A percentile compares a stretch with the other conserved stretches of the same genome.
Conservation (phyloP, 345 rosid species). For the Nephelium lappaceum region DNA sequence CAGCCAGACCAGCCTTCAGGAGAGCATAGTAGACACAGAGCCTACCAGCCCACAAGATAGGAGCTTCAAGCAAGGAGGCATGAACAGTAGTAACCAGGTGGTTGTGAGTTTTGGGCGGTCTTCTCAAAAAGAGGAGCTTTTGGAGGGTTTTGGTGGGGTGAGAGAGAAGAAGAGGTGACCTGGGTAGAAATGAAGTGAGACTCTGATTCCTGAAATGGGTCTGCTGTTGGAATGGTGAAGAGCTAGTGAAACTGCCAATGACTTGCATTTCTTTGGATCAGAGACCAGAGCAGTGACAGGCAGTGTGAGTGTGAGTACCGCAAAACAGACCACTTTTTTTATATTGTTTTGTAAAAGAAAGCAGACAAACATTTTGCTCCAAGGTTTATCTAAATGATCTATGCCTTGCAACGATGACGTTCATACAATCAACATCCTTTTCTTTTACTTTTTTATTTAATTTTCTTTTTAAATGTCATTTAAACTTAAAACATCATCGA, state of each 20-base stretch:
- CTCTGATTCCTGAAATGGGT: constrained; percentile 14
- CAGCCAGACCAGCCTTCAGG: constrained; percentile 80
- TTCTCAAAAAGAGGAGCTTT: constrained; percentile 10
- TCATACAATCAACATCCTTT: no score
- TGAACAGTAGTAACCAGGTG: constrained; percentile 25
- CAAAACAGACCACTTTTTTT: no score
- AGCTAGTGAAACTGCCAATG: constrained; percentile 39
- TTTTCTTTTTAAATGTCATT: no score
- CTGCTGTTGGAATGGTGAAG: constrained; percentile 31
- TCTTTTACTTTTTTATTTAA: no score
- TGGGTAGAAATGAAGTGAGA: constrained; percentile 28
- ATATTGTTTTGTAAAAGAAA: no score
- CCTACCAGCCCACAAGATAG: constrained; percentile 86
- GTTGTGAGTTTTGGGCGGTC: constrained; percentile 16
- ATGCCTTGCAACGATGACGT: no score
- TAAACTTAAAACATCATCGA: no score
- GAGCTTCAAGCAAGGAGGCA: constrained; percentile 74
- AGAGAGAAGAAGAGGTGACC: constrained; percentile 38
- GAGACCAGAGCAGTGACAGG: not conserved
- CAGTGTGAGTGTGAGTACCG: no score
- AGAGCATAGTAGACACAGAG: constrained; percentile 80
- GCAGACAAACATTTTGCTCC: no score
- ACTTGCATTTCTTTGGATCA: constrained; percentile 40
- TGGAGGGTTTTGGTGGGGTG: constrained; percentile 31
- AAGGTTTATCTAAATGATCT: not conserved